Conservation (phyloP, 495 filamentous ascomycete genomes). For the Friedmanniomyces endolithicus region DNA sequence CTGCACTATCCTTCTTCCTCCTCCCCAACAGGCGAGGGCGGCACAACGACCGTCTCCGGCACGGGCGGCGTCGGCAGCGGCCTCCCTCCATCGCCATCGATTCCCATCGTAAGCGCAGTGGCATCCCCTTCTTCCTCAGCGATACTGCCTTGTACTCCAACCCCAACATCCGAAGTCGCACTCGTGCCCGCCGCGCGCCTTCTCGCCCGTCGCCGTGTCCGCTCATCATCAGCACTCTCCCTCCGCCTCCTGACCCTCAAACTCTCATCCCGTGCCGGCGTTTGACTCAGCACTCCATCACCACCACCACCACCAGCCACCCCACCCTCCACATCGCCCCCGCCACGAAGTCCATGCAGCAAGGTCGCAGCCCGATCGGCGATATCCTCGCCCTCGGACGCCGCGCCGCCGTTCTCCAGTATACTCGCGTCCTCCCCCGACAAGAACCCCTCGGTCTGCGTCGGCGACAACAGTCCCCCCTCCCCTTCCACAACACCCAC, state of each 20-base stretch:
- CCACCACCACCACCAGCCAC: slow-evolving; percentile 39
- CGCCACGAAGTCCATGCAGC: slow-evolving; percentile 61
- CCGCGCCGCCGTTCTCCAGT: slow-evolving; percentile 12
- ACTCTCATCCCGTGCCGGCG: slow-evolving; percentile 20
- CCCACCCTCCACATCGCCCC: slow-evolving; percentile 41
- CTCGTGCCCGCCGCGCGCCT: slow-evolving; percentile 9
- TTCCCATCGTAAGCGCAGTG: neutral
- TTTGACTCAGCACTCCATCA: slow-evolving; percentile 23
- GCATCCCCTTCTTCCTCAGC: slow-evolving; percentile 3
- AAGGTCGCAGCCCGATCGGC: slow-evolving; percentile 72
- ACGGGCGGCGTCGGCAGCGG: neutral
- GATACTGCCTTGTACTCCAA: neutral
- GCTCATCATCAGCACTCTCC: slow-evolving; percentile 19
- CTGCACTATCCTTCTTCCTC: neutral
- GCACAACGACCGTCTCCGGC: slow-evolving; percentile 8
- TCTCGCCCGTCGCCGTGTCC: slow-evolving; percentile 8
- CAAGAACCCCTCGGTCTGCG: slow-evolving; percentile 15
- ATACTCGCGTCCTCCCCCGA: slow-evolving; percentile 30
- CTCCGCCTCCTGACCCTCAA: slow-evolving; percentile 25
- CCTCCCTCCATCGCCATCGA: neutral
- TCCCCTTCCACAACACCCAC: neutral
- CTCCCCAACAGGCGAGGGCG: slow-evolving; percentile 9
- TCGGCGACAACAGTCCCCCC: slow-evolving; percentile 20
- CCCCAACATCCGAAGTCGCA: neutral
- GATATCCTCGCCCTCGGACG: slow-evolving; percentile 53